These are phyloP conservation scores for Glonium stellatum DNA, from an alignment of 495 filamentous ascomycete genomes.

Conservation along the genomic window DNA sequence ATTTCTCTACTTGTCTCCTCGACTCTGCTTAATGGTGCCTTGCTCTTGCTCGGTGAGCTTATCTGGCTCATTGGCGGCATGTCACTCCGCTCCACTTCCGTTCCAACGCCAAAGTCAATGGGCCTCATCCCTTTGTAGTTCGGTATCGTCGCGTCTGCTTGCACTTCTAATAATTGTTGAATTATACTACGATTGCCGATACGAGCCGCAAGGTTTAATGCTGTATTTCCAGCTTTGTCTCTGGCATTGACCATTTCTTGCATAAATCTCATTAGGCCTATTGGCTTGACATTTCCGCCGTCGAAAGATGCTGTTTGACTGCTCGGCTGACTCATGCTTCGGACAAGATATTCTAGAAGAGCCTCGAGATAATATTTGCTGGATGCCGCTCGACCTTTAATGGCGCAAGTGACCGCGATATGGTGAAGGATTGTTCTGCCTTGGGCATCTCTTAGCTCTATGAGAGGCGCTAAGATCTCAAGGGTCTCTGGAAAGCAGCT, in stretches of 20 bases:
- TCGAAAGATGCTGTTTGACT: conserved; percentile 22
- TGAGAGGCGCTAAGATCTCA: conserved; percentile 80
- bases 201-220: conserved; percentile 83
- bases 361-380: conserved; percentile 92
- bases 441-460: conserved; percentile 79
- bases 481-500: conserved; percentile 75
- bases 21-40: conserved; percentile 27
- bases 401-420: conserved; percentile 88
- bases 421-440: conserved; percentile 92
- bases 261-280: conserved; percentile 84
- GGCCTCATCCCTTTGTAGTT: conserved; percentile 83
- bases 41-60: conserved; percentile 35
- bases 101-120: conserved; percentile 85
- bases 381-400: conserved; percentile 76
- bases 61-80: conserved; percentile 29
- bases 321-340: conserved; percentile 35
- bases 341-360: conserved; percentile 85
- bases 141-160: conserved; percentile 79
- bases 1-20: conserved; percentile 33
- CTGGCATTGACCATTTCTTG: conserved; percentile 90
- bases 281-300: conserved; percentile 46
- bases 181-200: conserved; percentile 88
- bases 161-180: conserved; percentile 85
- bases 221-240: conserved; percentile 89
- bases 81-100: conserved; percentile 45